Evolutionary conservation across 176 grass and related monocot species (phyloP), one percentile per base, ranked within the genome.

Genomic region (Urochloa ruziziensis): DNA sequence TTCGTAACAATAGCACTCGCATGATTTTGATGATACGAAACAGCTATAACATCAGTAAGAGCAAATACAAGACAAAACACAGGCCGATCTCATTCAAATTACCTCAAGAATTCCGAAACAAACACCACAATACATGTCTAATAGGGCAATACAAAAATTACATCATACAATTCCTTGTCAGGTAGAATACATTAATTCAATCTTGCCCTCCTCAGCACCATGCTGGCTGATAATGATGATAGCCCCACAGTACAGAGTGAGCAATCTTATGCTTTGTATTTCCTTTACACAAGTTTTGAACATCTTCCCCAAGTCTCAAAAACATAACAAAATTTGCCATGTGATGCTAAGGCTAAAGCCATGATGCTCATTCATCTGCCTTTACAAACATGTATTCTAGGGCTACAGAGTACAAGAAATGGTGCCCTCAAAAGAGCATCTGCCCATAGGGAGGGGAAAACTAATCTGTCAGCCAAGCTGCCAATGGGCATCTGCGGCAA

Each of bases 381-480:
- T 74, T 83, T 42, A 46, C 65, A 39, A 84, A 80, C 13, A 42
- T 35, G 34, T 6, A n/a, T 49, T 66, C 53, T 70, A 61, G 35
- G 61, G 39, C 59, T 80, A 84, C 74, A 40, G 14, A 79, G 69
- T 85, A 89, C 77, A 85, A 30, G 2, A 73, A 74, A 34, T 37
- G 63, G 54, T 77, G 63, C 52, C 78, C 81, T 81, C 33, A 44
- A 90, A 77, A 35, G 62, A 85, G 63, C 83, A 86, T 70, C 88
- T 67, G 58, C 66, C 79, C 21, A 5, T 57, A 59, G 53, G 71
- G 70, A 63, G 75, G 42, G 42, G 9, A 44, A 44, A 44, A 44
- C 42, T 44, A 44, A 10, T 62, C 25, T 81, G 79, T 90, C 84
- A 86, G 66, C 83, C 65, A 49, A 73, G 13, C 51, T 23, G 48